Conservation (phyloP, 331 rosid genomes). For the Malus hybrid region DNA sequence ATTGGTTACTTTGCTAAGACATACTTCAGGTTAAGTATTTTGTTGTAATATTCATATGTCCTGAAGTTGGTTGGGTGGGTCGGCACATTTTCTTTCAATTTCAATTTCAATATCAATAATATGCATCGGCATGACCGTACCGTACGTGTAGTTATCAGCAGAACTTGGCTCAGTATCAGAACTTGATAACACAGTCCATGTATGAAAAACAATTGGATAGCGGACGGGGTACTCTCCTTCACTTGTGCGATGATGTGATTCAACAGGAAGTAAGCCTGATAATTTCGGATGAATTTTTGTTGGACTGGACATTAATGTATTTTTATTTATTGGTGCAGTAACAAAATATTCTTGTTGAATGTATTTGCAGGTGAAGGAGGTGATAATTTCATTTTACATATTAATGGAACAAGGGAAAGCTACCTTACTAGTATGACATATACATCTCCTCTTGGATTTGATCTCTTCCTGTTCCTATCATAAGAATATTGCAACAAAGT, state of each 20-base stretch:
- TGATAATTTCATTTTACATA: conserved; percentile 72
- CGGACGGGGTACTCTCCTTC: conserved; percentile 97
- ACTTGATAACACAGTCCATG: conserved; percentile 95
- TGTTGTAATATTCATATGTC: not conserved
- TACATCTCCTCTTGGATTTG: not conserved
- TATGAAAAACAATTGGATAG: conserved; percentile 96
- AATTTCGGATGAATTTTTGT: not conserved
- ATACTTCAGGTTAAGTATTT: conserved; percentile 71
- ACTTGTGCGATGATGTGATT: conserved; percentile 95
- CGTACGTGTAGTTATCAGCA: conserved; percentile 58
- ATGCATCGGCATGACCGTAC: not conserved
- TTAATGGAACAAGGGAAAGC: conserved; percentile 93
- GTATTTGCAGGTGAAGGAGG: conserved; percentile 72
- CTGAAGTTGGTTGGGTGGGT: not conserved
- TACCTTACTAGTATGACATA: conserved; percentile 45
- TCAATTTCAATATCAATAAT: not conserved
- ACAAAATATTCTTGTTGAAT: not conserved
- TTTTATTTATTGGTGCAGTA: not conserved
- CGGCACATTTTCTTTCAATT: not conserved
- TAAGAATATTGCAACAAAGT: not conserved
- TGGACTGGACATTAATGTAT: not conserved
- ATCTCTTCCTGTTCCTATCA: not conserved
- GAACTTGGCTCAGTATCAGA: conserved; percentile 82
- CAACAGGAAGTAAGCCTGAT: conserved; percentile 77
- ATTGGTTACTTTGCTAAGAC: conserved; percentile 85